These are phyloP conservation scores for Centrapalus pauciflorus DNA, from an alignment of 129 eudicot genomes.

Conservation along the genomic window DNA sequence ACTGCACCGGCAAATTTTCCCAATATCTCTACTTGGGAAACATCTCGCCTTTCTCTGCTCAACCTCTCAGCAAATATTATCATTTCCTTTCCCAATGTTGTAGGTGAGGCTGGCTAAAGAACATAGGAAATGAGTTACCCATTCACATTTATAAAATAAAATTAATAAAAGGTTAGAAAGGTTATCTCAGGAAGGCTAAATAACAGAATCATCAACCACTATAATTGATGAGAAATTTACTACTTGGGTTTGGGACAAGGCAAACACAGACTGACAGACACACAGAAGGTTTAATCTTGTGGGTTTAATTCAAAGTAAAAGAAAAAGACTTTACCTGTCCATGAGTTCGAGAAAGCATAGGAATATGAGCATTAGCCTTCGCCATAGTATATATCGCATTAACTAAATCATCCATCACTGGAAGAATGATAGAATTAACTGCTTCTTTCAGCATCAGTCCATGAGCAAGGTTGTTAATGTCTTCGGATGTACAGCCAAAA, in stretches of 20 bases:
- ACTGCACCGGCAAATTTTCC: constrained; percentile 99
- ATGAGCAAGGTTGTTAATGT: constrained; percentile 94
- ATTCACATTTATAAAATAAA: neutral
- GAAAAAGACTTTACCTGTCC: constrained; percentile 62
- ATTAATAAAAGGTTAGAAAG: neutral
- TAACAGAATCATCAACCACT: neutral
- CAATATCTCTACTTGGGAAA: constrained; percentile 63
- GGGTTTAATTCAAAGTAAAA: neutral
- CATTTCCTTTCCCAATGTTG: constrained; percentile 97
- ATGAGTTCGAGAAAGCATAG: constrained; percentile 99
- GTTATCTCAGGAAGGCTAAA: neutral
- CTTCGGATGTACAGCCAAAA: constrained; percentile 98
- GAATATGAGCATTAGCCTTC: constrained; percentile 51
- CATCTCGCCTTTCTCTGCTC: constrained; percentile 51
- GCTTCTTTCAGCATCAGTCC: constrained; percentile 89
- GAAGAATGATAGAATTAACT: constrained; percentile 51
- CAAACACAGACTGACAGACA: too few relatives aligned
- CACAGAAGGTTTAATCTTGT: neutral
- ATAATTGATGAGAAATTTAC: too few relatives aligned
- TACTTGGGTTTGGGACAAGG: too few relatives aligned
- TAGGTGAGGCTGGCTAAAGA: constrained; percentile 92
- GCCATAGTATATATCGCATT: constrained; percentile 54
- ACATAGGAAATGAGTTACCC: neutral
- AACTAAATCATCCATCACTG: constrained; percentile 71
- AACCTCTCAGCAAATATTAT: constrained; percentile 73